These are phyloP conservation scores for Ajuga reptans DNA, from an alignment of 305 asterid genomes.

Conservation along the genomic window DNA sequence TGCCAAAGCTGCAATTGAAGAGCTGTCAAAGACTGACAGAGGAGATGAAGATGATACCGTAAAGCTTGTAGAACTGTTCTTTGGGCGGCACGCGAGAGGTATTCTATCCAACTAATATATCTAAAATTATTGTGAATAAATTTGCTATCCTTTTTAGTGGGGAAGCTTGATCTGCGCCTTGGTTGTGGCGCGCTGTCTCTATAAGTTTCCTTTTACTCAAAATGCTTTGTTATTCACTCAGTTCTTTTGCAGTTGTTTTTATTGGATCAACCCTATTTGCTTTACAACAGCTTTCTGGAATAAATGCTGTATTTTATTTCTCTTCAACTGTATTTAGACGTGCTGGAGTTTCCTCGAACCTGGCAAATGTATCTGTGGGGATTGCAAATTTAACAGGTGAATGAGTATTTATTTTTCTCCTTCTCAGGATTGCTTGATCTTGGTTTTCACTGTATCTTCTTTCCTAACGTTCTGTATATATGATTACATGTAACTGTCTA, in stretches of 20 bases:
- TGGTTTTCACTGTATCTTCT: not conserved
- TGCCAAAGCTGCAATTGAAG: slow-evolving; percentile 62
- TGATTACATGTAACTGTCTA: slow-evolving; percentile 16
- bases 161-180: slow-evolving; percentile 1
- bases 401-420: not conserved
- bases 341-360: slow-evolving; percentile 87
- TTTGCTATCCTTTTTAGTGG: not conserved
- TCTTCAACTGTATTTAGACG: slow-evolving; percentile 98
- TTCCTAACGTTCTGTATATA: slow-evolving; percentile 1
- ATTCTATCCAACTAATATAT: slow-evolving; percentile 8
- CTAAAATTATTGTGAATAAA: not conserved
- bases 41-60: slow-evolving; percentile 55
- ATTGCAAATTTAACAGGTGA: slow-evolving; percentile 65
- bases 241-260: slow-evolving; percentile 95
- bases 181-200: slow-evolving; percentile 4
- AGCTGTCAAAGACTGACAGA: slow-evolving; percentile 63
- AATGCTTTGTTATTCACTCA: slow-evolving; percentile 41
- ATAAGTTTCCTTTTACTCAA: slow-evolving; percentile 18
- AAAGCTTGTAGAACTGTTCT: slow-evolving; percentile 49
- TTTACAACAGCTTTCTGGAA: slow-evolving; percentile 99
- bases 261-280: slow-evolving; percentile 95
- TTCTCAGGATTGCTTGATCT: slow-evolving; percentile 11
- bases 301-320: slow-evolving; percentile 97
- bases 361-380: slow-evolving; percentile 79
- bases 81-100: slow-evolving; percentile 86